Evolutionary conservation across 768 basidiomycete species (phyloP).

Genomic region (Crepidotus variabilis): DNA sequence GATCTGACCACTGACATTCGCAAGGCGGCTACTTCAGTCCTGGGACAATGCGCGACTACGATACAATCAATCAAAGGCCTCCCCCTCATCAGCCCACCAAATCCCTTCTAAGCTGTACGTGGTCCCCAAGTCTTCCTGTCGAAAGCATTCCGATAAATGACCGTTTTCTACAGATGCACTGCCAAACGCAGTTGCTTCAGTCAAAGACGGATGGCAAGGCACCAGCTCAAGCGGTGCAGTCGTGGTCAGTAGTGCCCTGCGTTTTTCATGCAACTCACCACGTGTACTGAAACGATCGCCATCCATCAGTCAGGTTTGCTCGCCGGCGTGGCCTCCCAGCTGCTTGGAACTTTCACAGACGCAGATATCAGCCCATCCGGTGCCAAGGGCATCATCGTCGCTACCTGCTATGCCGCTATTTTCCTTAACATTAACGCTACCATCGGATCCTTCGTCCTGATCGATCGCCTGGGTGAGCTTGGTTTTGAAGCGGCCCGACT

Average conservation of each 20-base stretch:
- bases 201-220: constrained; percentile 10
- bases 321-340: constrained; percentile 8
- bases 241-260: constrained; percentile 2
- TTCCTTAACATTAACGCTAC: constrained; percentile 10
- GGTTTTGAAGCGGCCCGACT: constrained; percentile 3
- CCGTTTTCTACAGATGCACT: constrained; percentile 1
- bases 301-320: constrained; percentile 7
- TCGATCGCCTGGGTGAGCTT: constrained; percentile 11
- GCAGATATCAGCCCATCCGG: background rate
- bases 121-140: background rate
- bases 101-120: no score
- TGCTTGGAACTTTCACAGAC: constrained; percentile 2
- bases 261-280: background rate
- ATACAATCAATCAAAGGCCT: no score
- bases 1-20: no score
- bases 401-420: constrained; percentile 8
- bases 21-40: no score
- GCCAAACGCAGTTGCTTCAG: constrained; percentile 4
- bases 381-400: background rate
- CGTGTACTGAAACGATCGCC: background rate
- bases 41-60: no score
- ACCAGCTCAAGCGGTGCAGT: constrained; percentile 11
- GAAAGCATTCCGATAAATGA: background rate
- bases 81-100: no score
- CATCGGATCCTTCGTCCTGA: constrained; percentile 10